These are phyloP conservation scores for Adansonia madagascariensis DNA, from an alignment of 441 rosid genomes.

Conservation along the genomic window DNA sequence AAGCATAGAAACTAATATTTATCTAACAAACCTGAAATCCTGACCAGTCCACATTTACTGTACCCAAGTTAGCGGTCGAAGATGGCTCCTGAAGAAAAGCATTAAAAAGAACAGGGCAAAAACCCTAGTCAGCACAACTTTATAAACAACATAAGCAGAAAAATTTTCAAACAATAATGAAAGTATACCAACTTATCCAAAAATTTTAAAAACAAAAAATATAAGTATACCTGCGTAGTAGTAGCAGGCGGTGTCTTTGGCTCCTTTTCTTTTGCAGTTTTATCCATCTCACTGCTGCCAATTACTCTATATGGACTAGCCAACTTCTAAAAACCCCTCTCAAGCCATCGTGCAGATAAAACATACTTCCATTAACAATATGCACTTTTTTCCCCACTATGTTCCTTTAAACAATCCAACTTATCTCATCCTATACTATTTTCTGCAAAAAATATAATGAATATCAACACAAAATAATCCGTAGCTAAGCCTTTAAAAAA, in stretches of 20 bases:
- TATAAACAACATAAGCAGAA: neutral
- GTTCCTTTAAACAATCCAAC: neutral
- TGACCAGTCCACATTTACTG: conserved; percentile 85
- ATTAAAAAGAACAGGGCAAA: neutral
- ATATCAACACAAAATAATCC: neutral
- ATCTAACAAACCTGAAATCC: conserved; percentile 76
- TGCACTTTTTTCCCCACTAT: conserved; percentile 22
- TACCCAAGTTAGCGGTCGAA: conserved; percentile 51
- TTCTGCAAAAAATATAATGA: neutral
- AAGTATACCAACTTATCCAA: no score
- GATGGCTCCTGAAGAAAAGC: conserved; percentile 62
- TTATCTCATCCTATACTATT: neutral
- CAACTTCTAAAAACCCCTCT: neutral
- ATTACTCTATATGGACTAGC: conserved; percentile 40
- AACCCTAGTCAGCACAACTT: neutral
- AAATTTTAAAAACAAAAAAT: no score
- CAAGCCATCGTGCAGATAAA: conserved; percentile 49
- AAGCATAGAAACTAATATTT: neutral
- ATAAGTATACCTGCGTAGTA: conserved; percentile 57
- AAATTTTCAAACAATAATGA: neutral
- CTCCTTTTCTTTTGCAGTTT: conserved; percentile 76
- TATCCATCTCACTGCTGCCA: conserved; percentile 75
- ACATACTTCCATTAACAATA: conserved; percentile 31
- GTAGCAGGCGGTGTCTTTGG: conserved; percentile 57
- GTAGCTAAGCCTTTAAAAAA: neutral